Percentiles rank a stretch among this genome's conserved stretches.
These are phyloP conservation scores for Kwoniella dendrophila DNA, from an alignment of 768 basidiomycete species.

Conservation along the genomic window DNA sequence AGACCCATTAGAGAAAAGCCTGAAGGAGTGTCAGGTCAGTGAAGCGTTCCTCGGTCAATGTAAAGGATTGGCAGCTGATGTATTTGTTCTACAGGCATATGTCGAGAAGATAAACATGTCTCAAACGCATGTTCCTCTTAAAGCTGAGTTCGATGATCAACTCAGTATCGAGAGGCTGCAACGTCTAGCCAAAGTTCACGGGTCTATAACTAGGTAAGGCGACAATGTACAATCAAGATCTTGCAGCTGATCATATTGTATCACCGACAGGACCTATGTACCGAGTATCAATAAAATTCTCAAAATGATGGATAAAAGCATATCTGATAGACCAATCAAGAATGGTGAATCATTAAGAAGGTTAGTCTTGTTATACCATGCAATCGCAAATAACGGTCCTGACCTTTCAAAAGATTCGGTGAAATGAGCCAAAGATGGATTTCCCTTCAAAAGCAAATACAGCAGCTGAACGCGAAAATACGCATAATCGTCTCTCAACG, in stretches of 20 bases:
- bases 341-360: slow-evolving; percentile 91
- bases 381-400: not conserved
- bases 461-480: slow-evolving; percentile 80
- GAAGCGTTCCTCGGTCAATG: not conserved
- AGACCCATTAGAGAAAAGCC: slow-evolving; percentile 89
- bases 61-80: not conserved
- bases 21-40: slow-evolving; percentile 81
- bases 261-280: slow-evolving; percentile 74
- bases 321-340: slow-evolving; percentile 89
- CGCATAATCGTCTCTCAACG: slow-evolving; percentile 59
- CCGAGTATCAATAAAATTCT: slow-evolving; percentile 91
- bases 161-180: slow-evolving; percentile 24
- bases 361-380: slow-evolving; percentile 9
- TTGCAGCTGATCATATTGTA: not conserved
- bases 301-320: slow-evolving; percentile 89
- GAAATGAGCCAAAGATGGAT: slow-evolving; percentile 87
- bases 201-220: slow-evolving; percentile 85
- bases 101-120: slow-evolving; percentile 32
- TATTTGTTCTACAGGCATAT: slow-evolving; percentile 21
- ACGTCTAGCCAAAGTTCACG: slow-evolving; percentile 59
- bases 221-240: slow-evolving; percentile 28
- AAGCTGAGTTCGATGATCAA: slow-evolving; percentile 18
- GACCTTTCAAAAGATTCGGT: slow-evolving; percentile 61
- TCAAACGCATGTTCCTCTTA: slow-evolving; percentile 14
- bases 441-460: slow-evolving; percentile 74